phyloP scores from a whole-genome alignment of 257 asterid genomes.

The Solanum appendiculatum region DNA sequence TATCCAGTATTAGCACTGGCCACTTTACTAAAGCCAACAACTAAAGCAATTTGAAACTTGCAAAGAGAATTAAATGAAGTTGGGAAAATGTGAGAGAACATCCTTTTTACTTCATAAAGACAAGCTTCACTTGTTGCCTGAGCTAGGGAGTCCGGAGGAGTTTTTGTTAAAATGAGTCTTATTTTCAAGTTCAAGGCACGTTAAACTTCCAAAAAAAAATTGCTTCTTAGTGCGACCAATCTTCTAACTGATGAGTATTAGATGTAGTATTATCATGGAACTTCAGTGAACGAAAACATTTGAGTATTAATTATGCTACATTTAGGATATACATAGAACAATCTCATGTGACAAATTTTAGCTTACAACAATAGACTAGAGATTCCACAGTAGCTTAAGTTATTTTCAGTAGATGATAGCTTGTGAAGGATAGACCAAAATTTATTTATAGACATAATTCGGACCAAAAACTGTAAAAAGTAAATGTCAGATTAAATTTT shows the following conservation, averaged over 20 bases:
- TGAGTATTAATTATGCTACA: background rate
- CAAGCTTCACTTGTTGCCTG: background rate
- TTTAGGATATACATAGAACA: background rate
- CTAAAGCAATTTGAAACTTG: background rate
- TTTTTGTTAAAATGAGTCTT: background rate
- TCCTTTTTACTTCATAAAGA: background rate
- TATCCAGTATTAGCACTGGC: background rate
- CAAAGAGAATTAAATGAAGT: background rate
- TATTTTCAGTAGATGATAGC: background rate
- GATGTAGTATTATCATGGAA: background rate
- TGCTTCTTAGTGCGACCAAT: background rate
- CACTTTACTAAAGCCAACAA: background rate
- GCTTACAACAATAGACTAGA: background rate
- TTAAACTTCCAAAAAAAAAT: background rate
- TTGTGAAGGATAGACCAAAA: background rate
- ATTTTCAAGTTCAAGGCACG: background rate
- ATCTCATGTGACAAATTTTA: background rate
- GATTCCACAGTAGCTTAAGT: background rate
- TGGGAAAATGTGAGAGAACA: background rate
- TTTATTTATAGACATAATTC: background rate
- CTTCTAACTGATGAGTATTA: background rate
- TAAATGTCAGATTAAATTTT: background rate
- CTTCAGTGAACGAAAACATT: background rate
- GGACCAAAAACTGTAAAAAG: background rate
- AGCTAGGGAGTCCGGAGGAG: background rate